Conservation (phyloP, 2,329 filamentous ascomycete genomes). For the Emmonsiellopsis sp. region DNA sequence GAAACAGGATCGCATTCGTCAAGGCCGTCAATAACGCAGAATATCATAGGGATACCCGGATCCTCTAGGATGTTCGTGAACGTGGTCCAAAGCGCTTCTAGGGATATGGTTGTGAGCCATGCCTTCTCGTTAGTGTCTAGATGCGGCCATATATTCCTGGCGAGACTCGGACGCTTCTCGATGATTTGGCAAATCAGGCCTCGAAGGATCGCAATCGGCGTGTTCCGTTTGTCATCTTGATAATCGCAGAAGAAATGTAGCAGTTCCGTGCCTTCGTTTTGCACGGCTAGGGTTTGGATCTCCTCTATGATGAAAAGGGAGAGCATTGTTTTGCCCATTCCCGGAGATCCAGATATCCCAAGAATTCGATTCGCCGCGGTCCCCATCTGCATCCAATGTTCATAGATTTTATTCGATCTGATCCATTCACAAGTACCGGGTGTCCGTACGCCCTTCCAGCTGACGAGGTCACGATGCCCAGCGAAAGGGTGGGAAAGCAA, state of each 20-base stretch:
- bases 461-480: background rate
- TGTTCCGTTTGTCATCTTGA: slow-evolving; percentile 19
- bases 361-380: background rate
- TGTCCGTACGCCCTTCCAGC: background rate
- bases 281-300: background rate
- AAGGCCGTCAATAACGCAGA: slow-evolving; percentile 21
- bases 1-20: slow-evolving; percentile 18
- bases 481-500: background rate
- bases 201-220: slow-evolving; percentile 15
- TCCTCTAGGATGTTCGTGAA: slow-evolving; percentile 13
- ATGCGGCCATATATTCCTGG: slow-evolving; percentile 9
- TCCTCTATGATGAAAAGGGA: slow-evolving; percentile 20
- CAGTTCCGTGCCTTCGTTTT: background rate
- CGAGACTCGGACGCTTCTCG: slow-evolving; percentile 9
- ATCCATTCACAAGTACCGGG: background rate
- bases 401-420: background rate
- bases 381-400: background rate
- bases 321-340: slow-evolving; percentile 26
- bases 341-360: slow-evolving; percentile 16
- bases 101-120: slow-evolving; percentile 10
- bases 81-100: slow-evolving; percentile 13
- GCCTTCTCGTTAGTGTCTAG: slow-evolving; percentile 9
- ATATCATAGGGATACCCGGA: slow-evolving; percentile 7
- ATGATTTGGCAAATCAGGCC: slow-evolving; percentile 19
- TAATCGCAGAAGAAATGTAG: slow-evolving; percentile 17